Base-by-base conservation (phyloP, 164 flowering plant species). In the Vitis labrusca region DNA sequence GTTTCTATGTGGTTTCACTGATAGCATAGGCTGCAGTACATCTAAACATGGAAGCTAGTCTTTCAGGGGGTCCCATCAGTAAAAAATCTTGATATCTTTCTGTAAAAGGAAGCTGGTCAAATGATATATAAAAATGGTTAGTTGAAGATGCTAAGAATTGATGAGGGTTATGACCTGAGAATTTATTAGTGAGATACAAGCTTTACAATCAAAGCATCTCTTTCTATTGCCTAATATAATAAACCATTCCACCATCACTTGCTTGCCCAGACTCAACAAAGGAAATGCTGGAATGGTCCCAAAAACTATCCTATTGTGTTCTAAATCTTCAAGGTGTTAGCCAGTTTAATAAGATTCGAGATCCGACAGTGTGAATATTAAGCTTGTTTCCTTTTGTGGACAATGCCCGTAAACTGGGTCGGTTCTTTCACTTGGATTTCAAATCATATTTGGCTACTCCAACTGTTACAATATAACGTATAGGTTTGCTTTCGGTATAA, bases 91-190 rank as follows among this genome's bases (percentile, higher is more conserved):
- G 29, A 61, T 15, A 47, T 9, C 65, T 37, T 37, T 37, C 44
- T 37, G 44, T 47, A 52, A 19, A 52, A 52, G 53, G 19, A 52
- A 65, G 58, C 15, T 65, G 68, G 58, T 27, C 59, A 65, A 65
- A 52, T 29, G 8, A 29, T 51, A 29, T 16, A 13, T 51, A 6
- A 3, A 37, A 30, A 13, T 64, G 9, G 55, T 32, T 12, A 15
- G 32, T 51, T 27, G 58, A 65, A 65, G 57, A 65, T 65, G 67
- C 67, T 8, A 52, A 52, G 44, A 30, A 48, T 52, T 65, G 59
- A 52, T 15, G 17, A 62, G 44, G 27, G 16, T 44, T n/a, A 62
- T 62, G 65, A 47, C 65, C 37, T 2, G 49, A 47, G 65, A 47
- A 62, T 62, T 47, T 62, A 7, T n/a, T 62, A 62, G 51, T 48